These are phyloP conservation scores for Holtermannia corniformis DNA, from an alignment of 768 basidiomycete species.

Conservation along the genomic window DNA sequence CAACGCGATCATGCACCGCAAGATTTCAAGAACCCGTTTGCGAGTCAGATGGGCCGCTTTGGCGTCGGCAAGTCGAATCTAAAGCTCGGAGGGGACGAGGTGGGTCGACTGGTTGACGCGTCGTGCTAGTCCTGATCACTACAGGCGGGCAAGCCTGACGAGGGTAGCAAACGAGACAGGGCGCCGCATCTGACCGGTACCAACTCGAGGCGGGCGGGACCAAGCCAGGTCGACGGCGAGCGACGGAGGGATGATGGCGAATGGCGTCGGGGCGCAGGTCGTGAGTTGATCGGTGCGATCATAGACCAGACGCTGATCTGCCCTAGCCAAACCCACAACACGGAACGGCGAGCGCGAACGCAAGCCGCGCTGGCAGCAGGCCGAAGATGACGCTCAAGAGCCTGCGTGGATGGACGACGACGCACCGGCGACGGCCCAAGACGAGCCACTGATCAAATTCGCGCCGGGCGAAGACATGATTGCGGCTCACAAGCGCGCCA, in stretches of 20 bases:
- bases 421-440: conserved; percentile 1
- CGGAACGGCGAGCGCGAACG: background rate
- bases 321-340: background rate
- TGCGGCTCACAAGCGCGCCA: conserved; percentile 25
- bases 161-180: background rate
- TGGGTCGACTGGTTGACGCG: conserved; percentile 1
- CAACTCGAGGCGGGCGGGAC: conserved; percentile 10
- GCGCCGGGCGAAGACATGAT: conserved; percentile 34
- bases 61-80: conserved; percentile 5
- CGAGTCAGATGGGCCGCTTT: conserved; percentile 25
- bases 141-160: background rate
- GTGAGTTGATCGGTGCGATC: background rate
- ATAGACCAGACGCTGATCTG: background rate
- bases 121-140: background rate
- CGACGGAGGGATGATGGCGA: background rate
- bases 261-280: background rate
- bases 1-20: conserved; percentile 7
- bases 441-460: conserved; percentile 23
- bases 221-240: background rate
- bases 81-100: conserved; percentile 11
- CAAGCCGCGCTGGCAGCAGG: conserved; percentile 1
- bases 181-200: conserved; percentile 2
- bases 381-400: conserved; percentile 19
- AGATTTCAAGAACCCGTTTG: conserved; percentile 7
- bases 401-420: conserved; percentile 34